Conservation (phyloP, 192 early-diverging fungal genomes). For the Gryganskiella cystojenkinii region DNA sequence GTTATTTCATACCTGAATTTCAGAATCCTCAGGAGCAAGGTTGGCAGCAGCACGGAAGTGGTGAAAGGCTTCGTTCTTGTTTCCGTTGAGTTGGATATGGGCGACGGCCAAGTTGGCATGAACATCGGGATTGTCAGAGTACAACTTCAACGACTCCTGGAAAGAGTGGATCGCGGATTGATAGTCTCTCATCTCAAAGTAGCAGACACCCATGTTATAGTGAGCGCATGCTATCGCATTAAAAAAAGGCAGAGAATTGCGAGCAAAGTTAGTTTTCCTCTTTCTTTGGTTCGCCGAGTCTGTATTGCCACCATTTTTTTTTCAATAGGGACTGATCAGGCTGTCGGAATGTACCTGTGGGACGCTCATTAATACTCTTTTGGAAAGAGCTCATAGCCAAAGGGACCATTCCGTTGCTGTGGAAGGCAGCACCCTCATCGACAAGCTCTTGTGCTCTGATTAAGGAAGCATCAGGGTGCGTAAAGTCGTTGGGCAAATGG, state of each 20-base stretch:
- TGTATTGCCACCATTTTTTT: not conserved
- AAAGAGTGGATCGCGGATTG: constrained; percentile 50
- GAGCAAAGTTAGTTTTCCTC: not conserved
- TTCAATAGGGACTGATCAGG: not conserved
- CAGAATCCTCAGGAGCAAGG: constrained; percentile 39
- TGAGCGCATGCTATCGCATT: constrained; percentile 31
- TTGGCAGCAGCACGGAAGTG: constrained; percentile 49
- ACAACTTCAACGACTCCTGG: constrained; percentile 43
- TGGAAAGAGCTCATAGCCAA: constrained; percentile 51
- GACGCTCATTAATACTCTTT: constrained; percentile 46
- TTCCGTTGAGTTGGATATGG: constrained; percentile 37
- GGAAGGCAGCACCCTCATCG: constrained; percentile 44
- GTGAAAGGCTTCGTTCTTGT: constrained; percentile 23
- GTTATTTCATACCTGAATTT: constrained; percentile 26
- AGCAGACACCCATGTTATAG: constrained; percentile 52
- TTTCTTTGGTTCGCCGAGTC: too few relatives aligned
- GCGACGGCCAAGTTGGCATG: constrained; percentile 45
- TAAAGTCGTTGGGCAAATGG: constrained; percentile 27
- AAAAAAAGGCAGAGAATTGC: not conserved
- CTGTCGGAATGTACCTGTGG: constrained; percentile 25
- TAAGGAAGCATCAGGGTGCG: constrained; percentile 20
- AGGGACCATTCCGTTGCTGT: constrained; percentile 42
- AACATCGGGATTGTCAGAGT: constrained; percentile 46
- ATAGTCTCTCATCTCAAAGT: constrained; percentile 44
- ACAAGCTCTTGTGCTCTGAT: constrained; percentile 44